phyloP scores from a whole-genome alignment of 768 basidiomycete genomes.

The Pulveroboletus ravenelii region DNA sequence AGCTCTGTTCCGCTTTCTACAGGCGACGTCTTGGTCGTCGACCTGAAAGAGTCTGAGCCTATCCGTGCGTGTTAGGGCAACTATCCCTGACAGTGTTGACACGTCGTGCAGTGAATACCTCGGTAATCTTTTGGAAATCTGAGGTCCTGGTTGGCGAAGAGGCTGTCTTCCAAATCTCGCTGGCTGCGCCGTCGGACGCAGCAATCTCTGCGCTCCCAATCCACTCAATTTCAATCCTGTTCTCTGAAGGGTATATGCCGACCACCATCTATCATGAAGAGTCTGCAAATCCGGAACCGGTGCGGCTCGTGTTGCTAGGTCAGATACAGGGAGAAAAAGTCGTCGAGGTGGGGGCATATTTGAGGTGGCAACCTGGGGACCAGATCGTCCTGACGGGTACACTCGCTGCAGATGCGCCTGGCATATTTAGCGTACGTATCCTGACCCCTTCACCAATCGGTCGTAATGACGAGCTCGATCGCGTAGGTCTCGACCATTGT shows the following conservation, averaged over 20 bases:
- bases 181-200: conserved; percentile 49
- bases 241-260: conserved; percentile 47
- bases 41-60: conserved; percentile 57
- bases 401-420: conserved; percentile 47
- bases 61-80: conserved; percentile 47
- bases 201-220: conserved; percentile 59
- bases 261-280: conserved; percentile 46
- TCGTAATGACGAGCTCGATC: background rate
- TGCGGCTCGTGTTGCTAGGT: conserved; percentile 37
- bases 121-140: conserved; percentile 66
- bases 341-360: conserved; percentile 32
- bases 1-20: conserved; percentile 61
- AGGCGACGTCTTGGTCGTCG: conserved; percentile 55
- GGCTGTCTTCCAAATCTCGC: conserved; percentile 69
- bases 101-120: conserved; percentile 50
- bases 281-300: conserved; percentile 9
- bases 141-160: conserved; percentile 56
- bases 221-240: conserved; percentile 52
- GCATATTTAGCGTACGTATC: conserved; percentile 48
- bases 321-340: conserved; percentile 38
- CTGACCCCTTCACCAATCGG: background rate
- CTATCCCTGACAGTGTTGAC: conserved; percentile 3
- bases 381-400: conserved; percentile 59
- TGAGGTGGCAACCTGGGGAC: conserved; percentile 57
- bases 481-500: conserved; percentile 42